Conservation (phyloP, 352 stramenopile species). For the Pythium myriotylum region DNA sequence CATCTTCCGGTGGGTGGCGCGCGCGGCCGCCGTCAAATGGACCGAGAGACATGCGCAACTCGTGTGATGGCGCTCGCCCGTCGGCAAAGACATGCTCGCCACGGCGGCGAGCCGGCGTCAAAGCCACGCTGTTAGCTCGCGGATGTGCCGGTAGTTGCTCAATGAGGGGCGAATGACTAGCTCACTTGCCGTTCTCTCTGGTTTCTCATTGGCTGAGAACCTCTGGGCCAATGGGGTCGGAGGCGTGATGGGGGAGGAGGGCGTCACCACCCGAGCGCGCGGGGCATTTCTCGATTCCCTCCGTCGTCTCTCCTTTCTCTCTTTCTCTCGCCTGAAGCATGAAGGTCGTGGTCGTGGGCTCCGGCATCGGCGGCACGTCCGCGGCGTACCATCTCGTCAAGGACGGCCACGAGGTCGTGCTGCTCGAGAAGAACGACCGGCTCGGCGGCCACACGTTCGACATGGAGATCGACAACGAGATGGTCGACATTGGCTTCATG, state of each 20-base stretch:
- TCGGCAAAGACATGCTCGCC: constrained; percentile 25
- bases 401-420: constrained; percentile 79
- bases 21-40: not conserved
- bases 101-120: constrained; percentile 14
- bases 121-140: constrained; percentile 9
- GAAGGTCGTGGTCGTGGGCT: constrained; percentile 87
- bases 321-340: constrained; percentile 32
- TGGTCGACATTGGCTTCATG: constrained; percentile 89
- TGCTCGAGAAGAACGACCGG: constrained; percentile 82
- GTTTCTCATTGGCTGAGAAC: constrained; percentile 13
- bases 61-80: too few species aligned
- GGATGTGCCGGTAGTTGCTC: constrained; percentile 8
- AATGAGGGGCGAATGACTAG: constrained; percentile 6
- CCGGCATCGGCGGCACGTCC: constrained; percentile 81
- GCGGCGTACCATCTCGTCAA: constrained; percentile 84
- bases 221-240: not conserved
- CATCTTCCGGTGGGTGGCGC: too few species aligned
- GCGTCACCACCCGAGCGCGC: too few species aligned
- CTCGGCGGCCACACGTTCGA: constrained; percentile 85
- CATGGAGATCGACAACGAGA: constrained; percentile 86
- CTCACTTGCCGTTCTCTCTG: not conserved
- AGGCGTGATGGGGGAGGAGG: constrained; percentile 14
- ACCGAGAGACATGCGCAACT: constrained; percentile 22
- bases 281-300: constrained; percentile 24
- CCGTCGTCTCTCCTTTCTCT: not conserved